phyloP scores from a whole-genome alignment of 2,329 filamentous ascomycete genomes.

The Trichoderma sp. region DNA sequence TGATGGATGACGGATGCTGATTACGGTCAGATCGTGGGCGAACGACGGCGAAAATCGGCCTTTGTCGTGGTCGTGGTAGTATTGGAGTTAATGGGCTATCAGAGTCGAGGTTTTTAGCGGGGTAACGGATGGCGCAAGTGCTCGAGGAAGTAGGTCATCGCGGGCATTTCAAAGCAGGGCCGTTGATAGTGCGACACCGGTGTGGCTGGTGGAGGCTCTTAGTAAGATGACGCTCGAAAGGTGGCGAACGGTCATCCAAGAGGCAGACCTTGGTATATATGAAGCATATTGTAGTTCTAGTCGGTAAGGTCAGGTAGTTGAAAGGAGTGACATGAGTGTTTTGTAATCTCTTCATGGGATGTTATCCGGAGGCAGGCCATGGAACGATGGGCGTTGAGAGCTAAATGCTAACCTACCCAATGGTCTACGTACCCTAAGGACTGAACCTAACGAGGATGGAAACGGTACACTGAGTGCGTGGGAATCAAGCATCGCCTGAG shows the following conservation, averaged over 20 bases:
- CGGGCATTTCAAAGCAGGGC: constrained; percentile 24
- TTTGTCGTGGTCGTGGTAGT: not conserved
- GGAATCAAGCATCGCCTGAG: not conserved
- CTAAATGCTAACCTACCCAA: no score
- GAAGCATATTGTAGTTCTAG: not conserved
- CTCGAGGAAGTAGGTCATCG: constrained; percentile 6
- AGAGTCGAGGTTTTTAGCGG: constrained; percentile 29
- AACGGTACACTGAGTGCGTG: no score
- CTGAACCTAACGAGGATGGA: no score
- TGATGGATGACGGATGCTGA: not conserved
- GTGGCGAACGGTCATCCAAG: not conserved
- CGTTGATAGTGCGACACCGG: constrained; percentile 19
- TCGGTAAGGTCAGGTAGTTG: no score
- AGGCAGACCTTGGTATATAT: not conserved
- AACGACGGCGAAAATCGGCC: constrained; percentile 21
- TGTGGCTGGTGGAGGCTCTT: not conserved
- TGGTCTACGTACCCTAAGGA: no score
- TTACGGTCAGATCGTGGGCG: not conserved
- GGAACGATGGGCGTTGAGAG: no score
- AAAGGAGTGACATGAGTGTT: no score
- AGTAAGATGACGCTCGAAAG: not conserved
- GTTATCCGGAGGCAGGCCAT: no score
- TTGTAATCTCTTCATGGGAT: no score
- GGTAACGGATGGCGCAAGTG: constrained; percentile 28
- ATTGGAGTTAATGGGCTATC: not conserved